phyloP scores from a whole-genome alignment of 306 rosid genomes.

The Carpinus viminea region DNA sequence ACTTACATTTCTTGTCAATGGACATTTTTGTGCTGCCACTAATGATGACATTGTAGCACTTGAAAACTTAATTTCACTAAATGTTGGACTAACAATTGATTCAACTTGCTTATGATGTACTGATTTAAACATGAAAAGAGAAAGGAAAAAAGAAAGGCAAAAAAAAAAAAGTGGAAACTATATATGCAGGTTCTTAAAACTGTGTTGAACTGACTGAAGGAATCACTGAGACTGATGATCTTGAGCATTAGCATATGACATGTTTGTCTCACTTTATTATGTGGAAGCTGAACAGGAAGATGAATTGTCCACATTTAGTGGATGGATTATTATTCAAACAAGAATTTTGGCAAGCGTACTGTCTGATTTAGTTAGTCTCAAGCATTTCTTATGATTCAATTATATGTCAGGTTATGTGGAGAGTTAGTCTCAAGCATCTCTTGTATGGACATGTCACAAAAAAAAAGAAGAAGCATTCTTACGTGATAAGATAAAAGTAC shows the following conservation, averaged over 20 bases:
- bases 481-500: too few relatives aligned
- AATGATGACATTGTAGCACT: neutral
- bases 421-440: too few relatives aligned
- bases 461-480: too few relatives aligned
- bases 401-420: constrained; percentile 67
- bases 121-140: too few relatives aligned
- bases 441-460: too few relatives aligned
- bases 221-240: neutral
- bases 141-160: neutral
- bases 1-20: neutral
- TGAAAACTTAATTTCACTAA: neutral
- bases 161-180: neutral
- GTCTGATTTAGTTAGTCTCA: neutral
- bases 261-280: neutral
- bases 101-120: neutral
- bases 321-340: neutral
- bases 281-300: neutral
- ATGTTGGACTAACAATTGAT: neutral
- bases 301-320: too few relatives aligned
- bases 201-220: neutral
- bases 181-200: neutral
- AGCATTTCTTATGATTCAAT: neutral
- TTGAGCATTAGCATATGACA: neutral
- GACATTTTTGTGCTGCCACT: neutral
- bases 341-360: neutral